A percentile compares a stretch with the other conserved stretches of the same genome.
phyloP scores from a whole-genome alignment of 1,139 yeast genomes.

The Yamadazyma siamensis region DNA sequence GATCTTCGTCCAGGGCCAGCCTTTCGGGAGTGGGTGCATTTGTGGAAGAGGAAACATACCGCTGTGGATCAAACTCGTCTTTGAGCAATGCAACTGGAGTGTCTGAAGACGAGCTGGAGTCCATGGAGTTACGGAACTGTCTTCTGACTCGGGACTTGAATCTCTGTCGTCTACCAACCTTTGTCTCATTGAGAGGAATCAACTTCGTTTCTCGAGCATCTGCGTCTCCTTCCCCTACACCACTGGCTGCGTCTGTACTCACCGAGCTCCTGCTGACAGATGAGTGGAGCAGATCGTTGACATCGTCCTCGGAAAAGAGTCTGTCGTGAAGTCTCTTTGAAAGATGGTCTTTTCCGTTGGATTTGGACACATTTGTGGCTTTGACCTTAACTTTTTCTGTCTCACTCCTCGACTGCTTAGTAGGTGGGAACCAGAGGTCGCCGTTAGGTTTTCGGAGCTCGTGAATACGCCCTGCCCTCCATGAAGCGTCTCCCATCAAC shows the following conservation, averaged over 20 bases:
- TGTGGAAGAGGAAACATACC: too few species aligned
- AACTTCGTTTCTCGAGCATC: slow-evolving; percentile 5
- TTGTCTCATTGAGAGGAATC: slow-evolving; percentile 1
- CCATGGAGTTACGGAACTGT: slow-evolving; percentile 8
- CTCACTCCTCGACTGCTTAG: slow-evolving; percentile 7
- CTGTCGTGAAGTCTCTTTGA: slow-evolving; percentile 27
- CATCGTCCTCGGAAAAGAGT: slow-evolving; percentile 22
- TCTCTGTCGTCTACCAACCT: slow-evolving; percentile 10
- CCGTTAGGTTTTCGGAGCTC: slow-evolving; percentile 56
- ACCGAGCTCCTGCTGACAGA: too few species aligned
- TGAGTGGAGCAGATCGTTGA: not conserved
- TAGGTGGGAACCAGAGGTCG: slow-evolving; percentile 59
- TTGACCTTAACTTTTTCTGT: slow-evolving; percentile 2
- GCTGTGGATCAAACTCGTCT: slow-evolving; percentile 1
- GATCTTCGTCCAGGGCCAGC: not conserved
- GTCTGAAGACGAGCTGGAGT: slow-evolving; percentile 4
- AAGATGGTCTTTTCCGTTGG: not conserved
- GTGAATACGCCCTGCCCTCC: slow-evolving; percentile 68
- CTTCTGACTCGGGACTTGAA: slow-evolving; percentile 10
- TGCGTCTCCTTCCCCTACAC: too few species aligned
- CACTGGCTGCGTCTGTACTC: too few species aligned
- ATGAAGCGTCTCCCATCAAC: slow-evolving; percentile 54
- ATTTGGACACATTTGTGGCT: too few species aligned
- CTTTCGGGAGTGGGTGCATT: too few species aligned
- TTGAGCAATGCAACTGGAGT: not conserved